phyloP scores from a whole-genome alignment of 2,329 filamentous ascomycete genomes.

The Lecanoromycetidae sp. region DNA sequence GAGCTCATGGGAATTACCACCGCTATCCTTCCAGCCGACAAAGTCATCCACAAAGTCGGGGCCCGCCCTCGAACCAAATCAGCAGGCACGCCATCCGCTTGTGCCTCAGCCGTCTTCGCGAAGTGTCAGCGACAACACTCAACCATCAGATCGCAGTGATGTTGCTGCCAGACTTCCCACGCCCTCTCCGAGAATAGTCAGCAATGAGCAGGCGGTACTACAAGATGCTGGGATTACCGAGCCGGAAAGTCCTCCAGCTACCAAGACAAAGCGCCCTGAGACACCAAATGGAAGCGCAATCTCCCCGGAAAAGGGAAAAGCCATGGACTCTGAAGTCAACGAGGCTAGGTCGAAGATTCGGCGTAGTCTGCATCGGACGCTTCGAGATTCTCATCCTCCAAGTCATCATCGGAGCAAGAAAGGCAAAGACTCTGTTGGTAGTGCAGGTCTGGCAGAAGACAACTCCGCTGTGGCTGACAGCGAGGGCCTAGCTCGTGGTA shows the following conservation, averaged over 20 bases:
- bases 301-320: constrained; percentile 29
- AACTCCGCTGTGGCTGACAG: constrained; percentile 35
- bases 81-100: constrained; percentile 13
- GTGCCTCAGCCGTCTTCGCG: constrained; percentile 25
- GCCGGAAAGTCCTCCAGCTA: constrained; percentile 29
- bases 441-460: constrained; percentile 42
- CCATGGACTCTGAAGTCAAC: constrained; percentile 31
- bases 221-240: constrained; percentile 56
- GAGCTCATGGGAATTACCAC: constrained; percentile 35
- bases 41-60: constrained; percentile 9
- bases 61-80: constrained; percentile 4
- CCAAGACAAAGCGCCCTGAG: constrained; percentile 31
- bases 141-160: constrained; percentile 20
- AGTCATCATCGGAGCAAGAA: constrained; percentile 60
- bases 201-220: constrained; percentile 54
- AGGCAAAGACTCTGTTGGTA: constrained; percentile 59
- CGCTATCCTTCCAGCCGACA: constrained; percentile 26
- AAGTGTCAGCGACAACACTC: constrained; percentile 9
- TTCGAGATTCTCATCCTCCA: constrained; percentile 64
- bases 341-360: constrained; percentile 58
- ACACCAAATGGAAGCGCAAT: constrained; percentile 33
- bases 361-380: constrained; percentile 76
- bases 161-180: constrained; percentile 28
- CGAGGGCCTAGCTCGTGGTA: constrained; percentile 62
- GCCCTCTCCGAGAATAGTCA: constrained; percentile 40